Base-by-base conservation (phyloP, 495 filamentous ascomycete species). In the Daldinia decipiens region DNA sequence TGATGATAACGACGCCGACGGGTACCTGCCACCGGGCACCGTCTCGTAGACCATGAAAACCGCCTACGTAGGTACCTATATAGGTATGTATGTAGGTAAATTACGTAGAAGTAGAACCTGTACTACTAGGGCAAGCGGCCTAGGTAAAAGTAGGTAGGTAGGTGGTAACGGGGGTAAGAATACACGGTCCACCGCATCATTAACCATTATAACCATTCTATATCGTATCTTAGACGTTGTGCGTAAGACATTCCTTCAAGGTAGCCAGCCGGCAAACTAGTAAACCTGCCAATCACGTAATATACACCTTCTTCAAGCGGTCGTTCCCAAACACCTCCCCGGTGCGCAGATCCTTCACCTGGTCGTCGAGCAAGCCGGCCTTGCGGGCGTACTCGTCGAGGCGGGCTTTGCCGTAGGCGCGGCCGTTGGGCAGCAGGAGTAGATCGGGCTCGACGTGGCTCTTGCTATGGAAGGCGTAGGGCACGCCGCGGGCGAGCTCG, bases 401-500 rank as follows among this genome's bases (percentile, higher is more conserved):
- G 52, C 91, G 85, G 53, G 89, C 86, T 55, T 89, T 84, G 19
- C 95, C 93, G 75, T 97, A 97, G 29, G 96, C 89, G 59, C 93
- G 85, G 6, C 90, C 88, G 80, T 97, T 98, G 12, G 95, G 95
- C 63, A 99, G 79, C 39, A 98, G 84, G 21, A 97, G 86, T 8
- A 94, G 85, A 73, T 98, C 95, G 38, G 84, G 89, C 77, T 97
- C 94, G 24, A 98, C 90, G 66, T 92, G 90, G 76, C 94, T 97
- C 83, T 96, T 95, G 51, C 89, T 91, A 76, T 99, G 95, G 70
- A 97, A 91, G 24, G 95, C 95, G 74, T 98, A 97, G 13, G 95
- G 95, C 63, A 98, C 90, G 74, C 89, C 89, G 43, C 89, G 85
- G 15, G 95, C 95, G 34, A 99, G 85, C 66, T 92, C 92, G 78